Evolutionary conservation across 352 stramenopile genomes (phyloP), one percentile per base, ranked within the genome.

Genomic region (Globisporangium ultimum): DNA sequence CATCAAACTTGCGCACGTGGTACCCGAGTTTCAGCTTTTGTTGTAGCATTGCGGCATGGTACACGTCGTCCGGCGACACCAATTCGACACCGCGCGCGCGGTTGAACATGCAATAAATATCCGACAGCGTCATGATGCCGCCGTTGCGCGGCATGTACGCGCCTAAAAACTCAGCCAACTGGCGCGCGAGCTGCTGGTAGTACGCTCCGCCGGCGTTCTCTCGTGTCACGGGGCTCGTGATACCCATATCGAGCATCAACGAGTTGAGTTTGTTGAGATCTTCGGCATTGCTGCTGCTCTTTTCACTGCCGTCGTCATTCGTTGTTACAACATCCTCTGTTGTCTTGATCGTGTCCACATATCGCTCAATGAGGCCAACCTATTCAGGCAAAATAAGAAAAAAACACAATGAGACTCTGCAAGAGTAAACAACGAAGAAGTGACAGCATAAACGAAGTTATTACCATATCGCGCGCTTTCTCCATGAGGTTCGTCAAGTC

Each of bases 81-180:
- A 99, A 75, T 64, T 98, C 97, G 3, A 98, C 97, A 5, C 96
- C 97, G 5, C 97, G 85, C 22, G 97, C 97, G 58, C 96, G 88
- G 80, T 99, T 99, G 61, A 98, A 99, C 59, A 99, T 89, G 67
- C 96, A 99, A 74, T 98, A 99, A 48, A 99, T 94, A 81, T 99
- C 97, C 22, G 97, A 98, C 7, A 99, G 76, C 21, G 96, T 98
- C 84, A 99, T 98, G 68, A 99, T 98, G 13, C 97, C 96, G 40
- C 93, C 94, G 62, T 96, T 88, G 48, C 75, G 76, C 6, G 90
- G 80, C 65, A 99, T 92, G 46, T 83, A 72, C 9, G 74, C 65
- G 20, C 70, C 66, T 10, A 97, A 64, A 59, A 97, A 97, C 67
- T 97, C 88, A 12, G 89, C 84, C 14, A 98, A 66, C 61, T 98